Percentiles rank a stretch among this genome's conserved stretches.
phyloP scores from a whole-genome alignment of 2,329 filamentous ascomycete genomes.

The Cercospora zeina region DNA sequence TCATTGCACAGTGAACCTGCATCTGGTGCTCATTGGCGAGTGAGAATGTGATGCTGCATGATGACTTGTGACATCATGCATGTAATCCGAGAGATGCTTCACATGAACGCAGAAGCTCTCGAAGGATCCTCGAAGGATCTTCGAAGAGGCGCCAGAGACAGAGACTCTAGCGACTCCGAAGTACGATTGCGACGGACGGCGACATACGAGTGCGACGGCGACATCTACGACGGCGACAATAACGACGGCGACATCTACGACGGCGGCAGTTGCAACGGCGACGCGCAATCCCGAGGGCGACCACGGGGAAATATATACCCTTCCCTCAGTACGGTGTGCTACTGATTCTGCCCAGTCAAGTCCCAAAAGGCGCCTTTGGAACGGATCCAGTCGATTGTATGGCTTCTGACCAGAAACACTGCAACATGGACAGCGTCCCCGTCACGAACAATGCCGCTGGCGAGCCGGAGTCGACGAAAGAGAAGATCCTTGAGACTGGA shows the following conservation, averaged over 20 bases:
- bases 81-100: not conserved
- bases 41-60: not conserved
- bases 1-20: not conserved
- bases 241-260: too few species aligned
- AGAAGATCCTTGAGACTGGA: constrained; percentile 62
- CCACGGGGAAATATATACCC: too few species aligned
- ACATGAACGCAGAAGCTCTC: too few species aligned
- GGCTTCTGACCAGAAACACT: constrained; percentile 8
- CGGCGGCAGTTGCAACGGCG: too few species aligned
- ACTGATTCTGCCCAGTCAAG: not conserved
- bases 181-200: too few species aligned
- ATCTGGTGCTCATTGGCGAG: too few species aligned
- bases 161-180: too few species aligned
- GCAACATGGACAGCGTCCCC: constrained; percentile 38
- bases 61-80: constrained; percentile 15
- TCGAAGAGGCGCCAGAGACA: too few species aligned
- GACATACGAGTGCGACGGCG: too few species aligned
- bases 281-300: too few species aligned
- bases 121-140: too few species aligned
- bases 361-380: not conserved
- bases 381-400: not conserved
- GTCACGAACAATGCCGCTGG: constrained; percentile 51
- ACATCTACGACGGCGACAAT: too few species aligned
- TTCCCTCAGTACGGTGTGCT: not conserved
- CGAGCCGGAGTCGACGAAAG: constrained; percentile 55